Evolutionary conservation across 306 rosid genomes (phyloP).

Genomic region (Rosa rugosa): DNA sequence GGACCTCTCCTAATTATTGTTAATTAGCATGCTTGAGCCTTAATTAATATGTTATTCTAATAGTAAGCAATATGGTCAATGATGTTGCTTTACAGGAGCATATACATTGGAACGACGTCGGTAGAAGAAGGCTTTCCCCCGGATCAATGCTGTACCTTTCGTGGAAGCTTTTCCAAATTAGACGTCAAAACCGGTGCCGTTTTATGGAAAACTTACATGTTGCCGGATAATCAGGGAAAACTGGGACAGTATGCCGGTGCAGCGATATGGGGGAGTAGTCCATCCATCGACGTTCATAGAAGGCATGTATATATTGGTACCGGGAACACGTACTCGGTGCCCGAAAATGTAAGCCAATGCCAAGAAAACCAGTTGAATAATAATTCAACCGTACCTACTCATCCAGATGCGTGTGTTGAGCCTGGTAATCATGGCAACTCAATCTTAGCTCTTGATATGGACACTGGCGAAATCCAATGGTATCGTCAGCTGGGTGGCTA

Average conservation of each 20-base stretch:
- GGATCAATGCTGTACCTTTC: constrained; percentile 54
- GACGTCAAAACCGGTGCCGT: constrained; percentile 36
- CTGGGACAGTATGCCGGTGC: constrained; percentile 52
- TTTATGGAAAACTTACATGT: constrained; percentile 52
- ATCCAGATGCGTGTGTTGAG: constrained; percentile 47
- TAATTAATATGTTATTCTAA: too few species aligned
- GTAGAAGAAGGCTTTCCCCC: constrained; percentile 32
- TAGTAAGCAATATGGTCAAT: not conserved
- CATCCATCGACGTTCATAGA: constrained; percentile 48
- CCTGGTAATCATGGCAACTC: constrained; percentile 58
- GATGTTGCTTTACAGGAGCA: constrained; percentile 14
- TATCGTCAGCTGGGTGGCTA: constrained; percentile 62
- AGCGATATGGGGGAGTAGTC: constrained; percentile 74
- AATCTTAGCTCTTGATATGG: constrained; percentile 62
- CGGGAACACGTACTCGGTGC: constrained; percentile 59
- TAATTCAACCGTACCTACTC: constrained; percentile 32
- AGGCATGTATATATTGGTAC: constrained; percentile 52
- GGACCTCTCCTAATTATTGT: not conserved
- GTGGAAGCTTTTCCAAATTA: constrained; percentile 51
- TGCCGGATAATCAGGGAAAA: constrained; percentile 45
- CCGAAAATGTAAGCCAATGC: constrained; percentile 36
- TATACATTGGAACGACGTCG: constrained; percentile 42
- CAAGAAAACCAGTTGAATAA: constrained; percentile 41
- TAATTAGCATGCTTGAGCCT: not conserved
- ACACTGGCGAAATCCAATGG: constrained; percentile 51